Percentiles rank a stretch among this genome's conserved stretches.
Evolutionary conservation across 495 filamentous ascomycete species (phyloP).

Genomic region (Chlorociboria aeruginascens): DNA sequence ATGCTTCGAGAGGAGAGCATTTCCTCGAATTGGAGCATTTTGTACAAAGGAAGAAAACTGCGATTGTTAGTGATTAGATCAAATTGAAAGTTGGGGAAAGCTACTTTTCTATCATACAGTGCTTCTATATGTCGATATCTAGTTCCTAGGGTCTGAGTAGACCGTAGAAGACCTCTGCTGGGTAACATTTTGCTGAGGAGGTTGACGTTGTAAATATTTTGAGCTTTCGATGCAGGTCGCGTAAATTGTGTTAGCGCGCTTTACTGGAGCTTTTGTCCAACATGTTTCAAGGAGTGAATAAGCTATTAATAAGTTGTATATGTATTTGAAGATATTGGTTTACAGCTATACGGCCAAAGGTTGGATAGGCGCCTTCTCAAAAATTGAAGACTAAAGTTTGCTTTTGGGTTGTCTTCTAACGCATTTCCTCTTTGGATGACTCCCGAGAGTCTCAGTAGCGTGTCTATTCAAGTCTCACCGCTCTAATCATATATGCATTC

Average conservation of each 20-base stretch:
- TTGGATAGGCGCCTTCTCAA: too few relatives aligned
- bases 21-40: slow-evolving; percentile 12
- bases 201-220: slow-evolving; percentile 16
- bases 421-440: not conserved
- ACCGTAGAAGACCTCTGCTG: slow-evolving; percentile 36
- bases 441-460: too few relatives aligned
- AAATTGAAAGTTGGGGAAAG: not conserved
- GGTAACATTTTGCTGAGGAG: slow-evolving; percentile 33
- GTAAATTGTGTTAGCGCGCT: not conserved
- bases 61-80: slow-evolving; percentile 10
- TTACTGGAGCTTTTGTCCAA: too few relatives aligned
- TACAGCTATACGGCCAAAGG: too few relatives aligned
- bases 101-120: slow-evolving; percentile 22
- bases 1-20: slow-evolving; percentile 13
- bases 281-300: too few relatives aligned
- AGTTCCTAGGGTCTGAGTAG: slow-evolving; percentile 25
- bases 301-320: too few relatives aligned
- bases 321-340: too few relatives aligned
- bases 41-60: slow-evolving; percentile 17
- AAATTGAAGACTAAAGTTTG: not conserved
- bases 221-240: slow-evolving; percentile 1
- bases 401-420: not conserved
- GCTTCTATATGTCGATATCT: slow-evolving; percentile 24
- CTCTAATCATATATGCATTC: not conserved
- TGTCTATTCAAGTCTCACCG: not conserved